A percentile compares a stretch with the other conserved stretches of the same genome.
These are phyloP conservation scores for Pleurotus tuber-regium DNA, from an alignment of 768 basidiomycete species.

Conservation along the genomic window DNA sequence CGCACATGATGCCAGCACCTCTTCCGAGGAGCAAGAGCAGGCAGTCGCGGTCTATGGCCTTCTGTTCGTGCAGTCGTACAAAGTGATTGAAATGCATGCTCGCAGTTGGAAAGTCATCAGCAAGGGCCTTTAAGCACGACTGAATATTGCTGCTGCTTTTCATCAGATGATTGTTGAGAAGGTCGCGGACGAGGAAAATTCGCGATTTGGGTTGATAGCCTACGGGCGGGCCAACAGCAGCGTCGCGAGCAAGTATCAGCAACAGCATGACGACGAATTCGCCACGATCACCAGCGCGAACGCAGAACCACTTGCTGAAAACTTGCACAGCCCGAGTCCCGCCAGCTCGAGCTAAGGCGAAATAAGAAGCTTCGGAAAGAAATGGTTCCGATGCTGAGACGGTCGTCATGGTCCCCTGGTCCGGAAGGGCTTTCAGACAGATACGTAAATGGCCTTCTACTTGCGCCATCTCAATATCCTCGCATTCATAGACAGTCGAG, in stretches of 20 bases:
- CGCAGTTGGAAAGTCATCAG: slow-evolving; percentile 16
- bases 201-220: background rate
- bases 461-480: slow-evolving; percentile 5
- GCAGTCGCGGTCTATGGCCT: slow-evolving; percentile 18
- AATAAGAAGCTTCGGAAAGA: slow-evolving; percentile 20
- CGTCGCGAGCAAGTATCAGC: slow-evolving; percentile 10
- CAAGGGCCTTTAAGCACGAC: slow-evolving; percentile 5
- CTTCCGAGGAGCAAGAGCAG: slow-evolving; percentile 19
- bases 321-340: slow-evolving; percentile 10
- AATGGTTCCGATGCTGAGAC: slow-evolving; percentile 12
- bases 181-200: background rate
- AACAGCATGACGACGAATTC: slow-evolving; percentile 12
- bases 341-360: slow-evolving; percentile 16
- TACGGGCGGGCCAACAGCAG: background rate
- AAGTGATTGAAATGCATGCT: slow-evolving; percentile 30
- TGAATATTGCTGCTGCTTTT: too few species aligned
- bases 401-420: slow-evolving; percentile 10
- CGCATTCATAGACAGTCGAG: slow-evolving; percentile 5
- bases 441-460: slow-evolving; percentile 11
- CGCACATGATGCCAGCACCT: slow-evolving; percentile 27
- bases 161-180: too few species aligned
- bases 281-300: slow-evolving; percentile 12
- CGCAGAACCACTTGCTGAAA: slow-evolving; percentile 1
- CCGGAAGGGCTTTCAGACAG: slow-evolving; percentile 11
- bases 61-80: slow-evolving; percentile 24